Evolutionary conservation across 305 asterid genomes (phyloP).

Genomic region (Fraxinus ornus): DNA sequence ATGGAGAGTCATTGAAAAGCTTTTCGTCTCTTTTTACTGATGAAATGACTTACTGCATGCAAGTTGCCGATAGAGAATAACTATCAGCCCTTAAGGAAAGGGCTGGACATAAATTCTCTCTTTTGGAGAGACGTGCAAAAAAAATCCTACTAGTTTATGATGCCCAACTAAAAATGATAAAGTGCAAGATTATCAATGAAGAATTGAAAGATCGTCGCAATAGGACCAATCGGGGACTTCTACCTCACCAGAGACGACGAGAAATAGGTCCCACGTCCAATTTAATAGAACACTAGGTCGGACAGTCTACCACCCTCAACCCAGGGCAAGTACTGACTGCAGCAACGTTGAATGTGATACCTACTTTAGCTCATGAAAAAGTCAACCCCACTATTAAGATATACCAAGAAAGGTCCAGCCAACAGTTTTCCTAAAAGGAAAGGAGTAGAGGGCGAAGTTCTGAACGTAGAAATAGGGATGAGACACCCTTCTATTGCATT

Average conservation of each 20-base stretch:
- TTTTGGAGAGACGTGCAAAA: background rate
- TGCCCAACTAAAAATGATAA: background rate
- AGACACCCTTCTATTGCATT: background rate
- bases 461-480: background rate
- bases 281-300: background rate
- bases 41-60: background rate
- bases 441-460: no score
- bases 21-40: background rate
- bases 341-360: background rate
- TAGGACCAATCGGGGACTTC: background rate
- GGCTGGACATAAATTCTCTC: no score
- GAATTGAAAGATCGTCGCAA: background rate
- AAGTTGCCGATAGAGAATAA: background rate
- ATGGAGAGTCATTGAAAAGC: background rate
- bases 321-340: background rate
- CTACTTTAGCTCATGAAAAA: background rate
- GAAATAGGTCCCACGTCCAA: background rate
- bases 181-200: background rate
- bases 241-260: background rate
- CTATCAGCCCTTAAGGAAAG: background rate
- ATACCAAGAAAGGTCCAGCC: background rate
- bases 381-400: background rate
- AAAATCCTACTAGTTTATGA: background rate
- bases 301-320: background rate
- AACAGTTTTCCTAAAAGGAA: background rate